Conservation (phyloP, 2,329 filamentous ascomycete species). For the Colletotrichum falcatum region DNA sequence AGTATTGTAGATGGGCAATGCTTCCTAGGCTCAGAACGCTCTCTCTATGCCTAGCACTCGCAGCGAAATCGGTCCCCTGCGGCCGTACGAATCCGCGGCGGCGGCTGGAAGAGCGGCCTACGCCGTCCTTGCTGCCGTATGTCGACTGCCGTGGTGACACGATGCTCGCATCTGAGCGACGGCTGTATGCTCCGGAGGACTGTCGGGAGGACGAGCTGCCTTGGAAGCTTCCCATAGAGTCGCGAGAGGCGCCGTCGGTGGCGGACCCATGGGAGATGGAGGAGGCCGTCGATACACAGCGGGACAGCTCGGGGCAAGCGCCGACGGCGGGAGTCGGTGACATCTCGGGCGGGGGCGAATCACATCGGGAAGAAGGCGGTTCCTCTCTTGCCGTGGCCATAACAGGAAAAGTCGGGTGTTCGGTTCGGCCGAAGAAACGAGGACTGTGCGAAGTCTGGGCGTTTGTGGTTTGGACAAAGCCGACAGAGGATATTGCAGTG, state of each 20-base stretch:
- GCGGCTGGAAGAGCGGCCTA: conserved; percentile 52
- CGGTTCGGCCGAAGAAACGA: conserved; percentile 5
- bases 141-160: conserved; percentile 60
- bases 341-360: conserved; percentile 74
- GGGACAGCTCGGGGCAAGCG: conserved; percentile 68
- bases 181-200: conserved; percentile 70
- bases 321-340: conserved; percentile 73
- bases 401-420: conserved; percentile 20
- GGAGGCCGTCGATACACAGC: conserved; percentile 73
- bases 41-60: conserved; percentile 89
- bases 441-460: neutral
- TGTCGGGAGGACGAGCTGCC: conserved; percentile 70
- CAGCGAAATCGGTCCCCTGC: conserved; percentile 88
- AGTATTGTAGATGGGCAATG: conserved; percentile 97
- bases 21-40: conserved; percentile 97
- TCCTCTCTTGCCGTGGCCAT: conserved; percentile 53
- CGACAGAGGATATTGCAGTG: neutral
- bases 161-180: conserved; percentile 57
- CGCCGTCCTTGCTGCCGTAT: conserved; percentile 55
- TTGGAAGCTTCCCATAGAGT: conserved; percentile 69
- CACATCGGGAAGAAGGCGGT: conserved; percentile 57
- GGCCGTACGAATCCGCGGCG: conserved; percentile 89
- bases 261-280: conserved; percentile 68
- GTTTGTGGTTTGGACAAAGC: neutral
- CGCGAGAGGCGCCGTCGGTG: conserved; percentile 61